phyloP scores from a whole-genome alignment of 306 rosid species.

The Senna tora region DNA sequence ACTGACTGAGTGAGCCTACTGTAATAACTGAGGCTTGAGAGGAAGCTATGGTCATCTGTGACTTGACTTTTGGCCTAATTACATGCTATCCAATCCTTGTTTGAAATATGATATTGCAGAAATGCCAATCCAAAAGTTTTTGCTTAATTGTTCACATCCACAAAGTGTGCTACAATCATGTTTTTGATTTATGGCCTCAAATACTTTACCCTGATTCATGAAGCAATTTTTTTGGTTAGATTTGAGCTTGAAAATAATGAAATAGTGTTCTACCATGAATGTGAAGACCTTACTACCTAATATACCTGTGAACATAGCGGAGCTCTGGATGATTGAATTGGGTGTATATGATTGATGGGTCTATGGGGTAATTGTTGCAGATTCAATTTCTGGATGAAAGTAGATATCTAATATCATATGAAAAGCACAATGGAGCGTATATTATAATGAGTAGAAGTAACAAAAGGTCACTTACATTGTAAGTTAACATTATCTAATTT shows the following conservation, averaged over 20 bases:
- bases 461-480: neutral
- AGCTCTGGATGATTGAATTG: neutral
- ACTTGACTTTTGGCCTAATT: neutral
- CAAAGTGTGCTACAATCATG: neutral
- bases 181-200: slow-evolving; percentile 9
- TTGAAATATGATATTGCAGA: neutral
- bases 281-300: slow-evolving; percentile 18
- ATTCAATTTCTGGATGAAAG: neutral
- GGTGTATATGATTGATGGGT: neutral
- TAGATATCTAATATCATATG: neutral
- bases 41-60: neutral
- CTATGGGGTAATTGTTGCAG: neutral
- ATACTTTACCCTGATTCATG: neutral
- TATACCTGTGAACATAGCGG: slow-evolving; percentile 41
- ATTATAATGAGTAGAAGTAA: neutral
- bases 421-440: neutral
- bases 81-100: neutral
- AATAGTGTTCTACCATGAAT: slow-evolving; percentile 42
- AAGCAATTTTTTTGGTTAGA: neutral
- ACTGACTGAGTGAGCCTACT: neutral
- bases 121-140: neutral
- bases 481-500: neutral
- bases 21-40: neutral
- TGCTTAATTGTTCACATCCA: neutral
- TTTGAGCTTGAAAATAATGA: slow-evolving; percentile 39